phyloP scores from a whole-genome alignment of 2,329 filamentous ascomycete genomes.

The Coniosporium tulheliwenetii region DNA sequence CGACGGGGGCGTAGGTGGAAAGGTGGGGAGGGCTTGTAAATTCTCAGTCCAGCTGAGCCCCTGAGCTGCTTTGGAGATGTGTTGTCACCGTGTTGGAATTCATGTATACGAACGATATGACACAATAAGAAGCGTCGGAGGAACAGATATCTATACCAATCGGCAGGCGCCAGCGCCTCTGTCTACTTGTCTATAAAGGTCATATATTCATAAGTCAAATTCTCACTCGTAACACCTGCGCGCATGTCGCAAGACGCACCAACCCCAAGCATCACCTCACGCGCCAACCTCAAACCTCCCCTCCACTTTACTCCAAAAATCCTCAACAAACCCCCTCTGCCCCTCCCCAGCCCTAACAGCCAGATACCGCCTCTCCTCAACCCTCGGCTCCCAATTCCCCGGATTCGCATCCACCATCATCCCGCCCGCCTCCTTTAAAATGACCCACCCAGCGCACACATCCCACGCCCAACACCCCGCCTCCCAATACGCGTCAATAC shows the following conservation, averaged over 20 bases:
- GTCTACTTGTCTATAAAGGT: no score
- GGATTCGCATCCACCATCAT: slow-evolving; percentile 58
- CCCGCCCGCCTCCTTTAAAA: slow-evolving; percentile 59
- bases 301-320: slow-evolving; percentile 31
- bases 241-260: no score
- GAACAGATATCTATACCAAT: no score
- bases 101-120: no score
- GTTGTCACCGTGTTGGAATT: no score
- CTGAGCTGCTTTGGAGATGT: no score
- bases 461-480: slow-evolving; percentile 78
- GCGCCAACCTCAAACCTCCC: slow-evolving; percentile 27
- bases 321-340: slow-evolving; percentile 29
- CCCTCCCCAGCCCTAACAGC: slow-evolving; percentile 29
- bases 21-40: no score
- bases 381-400: slow-evolving; percentile 46
- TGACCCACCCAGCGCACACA: slow-evolving; percentile 67
- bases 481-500: slow-evolving; percentile 66
- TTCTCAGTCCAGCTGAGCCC: no score
- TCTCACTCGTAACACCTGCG: no score
- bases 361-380: slow-evolving; percentile 43
- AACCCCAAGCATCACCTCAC: neutral
- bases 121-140: no score
- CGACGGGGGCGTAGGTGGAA: neutral
- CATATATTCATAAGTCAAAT: no score
- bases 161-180: no score